Evolutionary conservation across 495 filamentous ascomycete genomes (phyloP).

Genomic region (Tuber aestivum): DNA sequence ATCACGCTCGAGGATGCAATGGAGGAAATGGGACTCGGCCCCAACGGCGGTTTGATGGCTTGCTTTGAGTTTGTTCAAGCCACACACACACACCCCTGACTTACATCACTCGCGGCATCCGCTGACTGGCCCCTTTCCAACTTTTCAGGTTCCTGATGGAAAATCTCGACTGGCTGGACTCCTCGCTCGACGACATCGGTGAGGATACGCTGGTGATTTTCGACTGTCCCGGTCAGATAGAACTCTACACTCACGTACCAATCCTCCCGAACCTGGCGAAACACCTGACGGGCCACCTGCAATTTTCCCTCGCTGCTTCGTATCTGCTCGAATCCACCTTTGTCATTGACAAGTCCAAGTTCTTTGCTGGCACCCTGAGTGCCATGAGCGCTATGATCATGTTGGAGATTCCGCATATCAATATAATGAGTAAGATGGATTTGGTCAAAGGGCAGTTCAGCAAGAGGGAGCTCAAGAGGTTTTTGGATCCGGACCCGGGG

Average conservation of each 20-base stretch:
- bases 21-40: conserved; percentile 89
- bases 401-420: conserved; percentile 92
- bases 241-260: conserved; percentile 95
- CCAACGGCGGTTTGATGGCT: conserved; percentile 94
- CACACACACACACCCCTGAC: background rate
- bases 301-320: conserved; percentile 86
- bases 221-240: conserved; percentile 98
- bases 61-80: conserved; percentile 68
- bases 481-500: conserved; percentile 72
- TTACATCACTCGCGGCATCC: background rate
- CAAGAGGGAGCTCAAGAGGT: conserved; percentile 76
- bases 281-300: conserved; percentile 70
- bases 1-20: conserved; percentile 97
- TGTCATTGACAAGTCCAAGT: conserved; percentile 89
- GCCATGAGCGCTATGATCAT: conserved; percentile 99
- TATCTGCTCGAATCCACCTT: conserved; percentile 95
- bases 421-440: conserved; percentile 95
- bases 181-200: conserved; percentile 74
- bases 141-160: conserved; percentile 65
- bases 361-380: conserved; percentile 88
- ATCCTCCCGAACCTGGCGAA: conserved; percentile 79
- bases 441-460: conserved; percentile 77
- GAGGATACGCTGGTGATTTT: conserved; percentile 96
- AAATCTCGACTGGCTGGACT: conserved; percentile 90
- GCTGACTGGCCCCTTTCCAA: conserved; percentile 8